Conservation (phyloP, 768 basidiomycete species). For the Fomitopsis serialis region DNA sequence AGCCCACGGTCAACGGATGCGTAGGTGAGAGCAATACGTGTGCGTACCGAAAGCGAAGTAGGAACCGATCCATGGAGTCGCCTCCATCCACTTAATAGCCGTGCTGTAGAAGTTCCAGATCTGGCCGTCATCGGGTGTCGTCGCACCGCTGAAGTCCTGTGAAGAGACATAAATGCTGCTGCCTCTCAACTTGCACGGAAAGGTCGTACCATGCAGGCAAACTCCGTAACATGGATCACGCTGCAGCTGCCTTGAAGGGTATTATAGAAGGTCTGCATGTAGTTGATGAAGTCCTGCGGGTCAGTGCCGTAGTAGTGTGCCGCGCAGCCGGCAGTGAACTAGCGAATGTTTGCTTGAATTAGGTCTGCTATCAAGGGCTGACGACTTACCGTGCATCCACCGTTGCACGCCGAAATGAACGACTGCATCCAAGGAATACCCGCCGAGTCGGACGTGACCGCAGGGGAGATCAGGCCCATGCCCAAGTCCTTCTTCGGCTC, state of each 20-base stretch:
- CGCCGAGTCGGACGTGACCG: slow-evolving; percentile 51
- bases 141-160: slow-evolving; percentile 48
- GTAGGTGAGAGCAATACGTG: background rate
- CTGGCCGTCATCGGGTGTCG: slow-evolving; percentile 34
- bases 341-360: background rate
- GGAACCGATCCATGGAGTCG: slow-evolving; percentile 31
- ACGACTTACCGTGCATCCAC: slow-evolving; percentile 12
- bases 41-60: slow-evolving; percentile 62
- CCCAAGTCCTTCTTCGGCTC: slow-evolving; percentile 51
- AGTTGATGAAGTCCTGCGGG: slow-evolving; percentile 43
- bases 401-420: slow-evolving; percentile 50
- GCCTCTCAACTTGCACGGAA: background rate
- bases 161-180: background rate
- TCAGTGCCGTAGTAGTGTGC: slow-evolving; percentile 67
- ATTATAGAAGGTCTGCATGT: slow-evolving; percentile 41
- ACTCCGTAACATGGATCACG: slow-evolving; percentile 63
- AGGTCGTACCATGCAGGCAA: slow-evolving; percentile 50
- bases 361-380: background rate
- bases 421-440: slow-evolving; percentile 62
- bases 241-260: slow-evolving; percentile 27
- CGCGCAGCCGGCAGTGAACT: slow-evolving; percentile 50
- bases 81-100: slow-evolving; percentile 42
- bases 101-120: slow-evolving; percentile 44
- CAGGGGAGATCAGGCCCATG: slow-evolving; percentile 58
- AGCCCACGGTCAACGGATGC: background rate